Percentiles rank a stretch among this genome's conserved stretches.
Conservation (phyloP, 2,329 filamentous ascomycete genomes). For the Hyphodiscus sp. region DNA sequence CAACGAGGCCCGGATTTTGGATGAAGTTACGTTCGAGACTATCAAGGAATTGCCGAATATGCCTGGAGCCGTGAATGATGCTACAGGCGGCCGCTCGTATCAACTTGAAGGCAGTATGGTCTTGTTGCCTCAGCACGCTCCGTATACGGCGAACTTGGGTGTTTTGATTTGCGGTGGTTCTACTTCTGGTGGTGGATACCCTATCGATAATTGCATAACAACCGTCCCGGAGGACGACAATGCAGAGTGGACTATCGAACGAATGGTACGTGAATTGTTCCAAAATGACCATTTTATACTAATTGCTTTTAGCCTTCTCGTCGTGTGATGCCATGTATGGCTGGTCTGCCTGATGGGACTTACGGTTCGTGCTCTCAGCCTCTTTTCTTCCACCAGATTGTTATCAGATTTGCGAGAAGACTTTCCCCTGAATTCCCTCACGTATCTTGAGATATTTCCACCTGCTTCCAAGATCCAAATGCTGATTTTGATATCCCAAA, state of each 20-base stretch:
- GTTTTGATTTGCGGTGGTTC: slow-evolving; percentile 61
- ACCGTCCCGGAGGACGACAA: slow-evolving; percentile 50
- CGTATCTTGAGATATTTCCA: too few relatives aligned
- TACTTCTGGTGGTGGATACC: slow-evolving; percentile 43
- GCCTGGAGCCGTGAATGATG: slow-evolving; percentile 54
- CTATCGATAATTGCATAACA: slow-evolving; percentile 60
- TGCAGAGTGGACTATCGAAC: slow-evolving; percentile 56
- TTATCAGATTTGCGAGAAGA: too few relatives aligned
- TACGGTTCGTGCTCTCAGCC: too few relatives aligned
- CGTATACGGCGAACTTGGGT: slow-evolving; percentile 52
- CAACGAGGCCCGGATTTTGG: slow-evolving; percentile 61
- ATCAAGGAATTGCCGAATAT: slow-evolving; percentile 52
- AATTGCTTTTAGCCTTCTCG: slow-evolving; percentile 38
- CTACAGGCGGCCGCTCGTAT: slow-evolving; percentile 56
- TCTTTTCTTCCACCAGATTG: too few relatives aligned
- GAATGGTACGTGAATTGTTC: slow-evolving; percentile 40
- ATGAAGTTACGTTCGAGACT: slow-evolving; percentile 52
- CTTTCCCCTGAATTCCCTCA: too few relatives aligned
- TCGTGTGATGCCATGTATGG: slow-evolving; percentile 57
- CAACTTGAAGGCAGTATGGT: slow-evolving; percentile 59
- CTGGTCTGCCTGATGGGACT: slow-evolving; percentile 56
- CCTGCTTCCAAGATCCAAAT: too few relatives aligned
- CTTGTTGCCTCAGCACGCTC: slow-evolving; percentile 55
- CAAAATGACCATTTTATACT: background rate
- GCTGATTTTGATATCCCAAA: too few relatives aligned